Percentiles rank a stretch among this genome's conserved stretches.
phyloP scores from a whole-genome alignment of 306 rosid genomes.

The Cicer yamashitae region DNA sequence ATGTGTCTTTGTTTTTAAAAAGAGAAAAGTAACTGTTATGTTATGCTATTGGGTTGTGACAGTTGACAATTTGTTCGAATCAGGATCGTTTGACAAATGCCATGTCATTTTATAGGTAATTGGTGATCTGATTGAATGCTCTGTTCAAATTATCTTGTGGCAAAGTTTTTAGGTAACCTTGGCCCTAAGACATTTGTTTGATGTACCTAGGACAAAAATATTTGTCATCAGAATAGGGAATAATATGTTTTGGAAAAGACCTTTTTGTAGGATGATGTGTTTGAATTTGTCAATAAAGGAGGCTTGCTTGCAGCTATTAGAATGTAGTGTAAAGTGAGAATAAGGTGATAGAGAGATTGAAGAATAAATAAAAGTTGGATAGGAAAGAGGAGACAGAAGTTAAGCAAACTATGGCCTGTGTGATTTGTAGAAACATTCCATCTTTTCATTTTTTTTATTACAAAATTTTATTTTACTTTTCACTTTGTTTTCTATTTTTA shows the following conservation, averaged over 20 bases:
- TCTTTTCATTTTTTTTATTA: not conserved
- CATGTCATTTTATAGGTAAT: not conserved
- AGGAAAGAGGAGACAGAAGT: not conserved
- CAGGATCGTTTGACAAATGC: not conserved
- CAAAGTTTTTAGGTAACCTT: not conserved
- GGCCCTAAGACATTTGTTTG: not conserved
- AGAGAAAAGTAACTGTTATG: not conserved
- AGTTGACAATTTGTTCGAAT: not conserved
- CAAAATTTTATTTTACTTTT: not conserved
- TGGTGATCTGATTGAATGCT: constrained; percentile 14
- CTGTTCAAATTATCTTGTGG: not conserved
- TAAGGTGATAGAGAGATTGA: constrained; percentile 10
- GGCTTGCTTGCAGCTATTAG: constrained; percentile 7
- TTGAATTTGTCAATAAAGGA: not conserved
- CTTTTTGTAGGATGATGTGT: constrained; percentile 17
- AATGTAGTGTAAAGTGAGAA: constrained; percentile 24
- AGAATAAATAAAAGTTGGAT: not conserved
- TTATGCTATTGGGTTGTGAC: constrained; percentile 5
- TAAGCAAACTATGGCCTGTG: not conserved
- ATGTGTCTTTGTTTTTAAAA: not conserved
- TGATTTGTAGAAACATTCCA: not conserved
- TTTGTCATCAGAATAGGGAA: not conserved
- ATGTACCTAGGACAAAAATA: constrained; percentile 5
- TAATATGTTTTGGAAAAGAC: not conserved
- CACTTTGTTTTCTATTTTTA: not conserved